A percentile compares a stretch with the other conserved stretches of the same genome.
Evolutionary conservation across 805 yeast species (phyloP).

Genomic region (Peterozyma xylosa): DNA sequence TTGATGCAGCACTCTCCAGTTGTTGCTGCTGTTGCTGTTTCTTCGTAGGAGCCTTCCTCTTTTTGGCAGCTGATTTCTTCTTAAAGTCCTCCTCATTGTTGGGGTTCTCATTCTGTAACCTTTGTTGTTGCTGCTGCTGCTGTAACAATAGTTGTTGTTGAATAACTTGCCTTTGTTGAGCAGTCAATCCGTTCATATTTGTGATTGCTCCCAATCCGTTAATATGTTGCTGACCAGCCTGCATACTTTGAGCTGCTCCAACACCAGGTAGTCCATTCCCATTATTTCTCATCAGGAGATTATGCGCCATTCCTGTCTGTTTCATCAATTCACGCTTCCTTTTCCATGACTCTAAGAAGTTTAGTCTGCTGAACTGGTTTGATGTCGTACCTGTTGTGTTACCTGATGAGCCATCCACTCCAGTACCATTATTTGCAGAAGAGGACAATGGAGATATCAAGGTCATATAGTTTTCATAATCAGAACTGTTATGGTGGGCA

Average conservation of each 20-base stretch:
- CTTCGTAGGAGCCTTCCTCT: constrained; percentile 8
- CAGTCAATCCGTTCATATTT: constrained; percentile 6
- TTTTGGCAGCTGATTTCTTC: constrained; percentile 6
- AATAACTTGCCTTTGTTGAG: constrained; percentile 8
- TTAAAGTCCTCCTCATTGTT: background rate
- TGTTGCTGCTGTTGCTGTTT: constrained; percentile 8
- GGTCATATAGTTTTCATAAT: constrained; percentile 87
- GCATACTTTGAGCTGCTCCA: background rate
- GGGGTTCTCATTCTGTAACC: background rate
- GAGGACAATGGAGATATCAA: constrained; percentile 43
- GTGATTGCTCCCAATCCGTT: constrained; percentile 3
- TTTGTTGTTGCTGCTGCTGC: constrained; percentile 6
- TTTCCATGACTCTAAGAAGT: constrained; percentile 84
- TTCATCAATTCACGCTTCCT: constrained; percentile 52
- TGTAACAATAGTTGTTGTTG: constrained; percentile 9
- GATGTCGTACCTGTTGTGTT: constrained; percentile 32
- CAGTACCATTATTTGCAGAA: constrained; percentile 24
- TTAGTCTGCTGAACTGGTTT: constrained; percentile 73
- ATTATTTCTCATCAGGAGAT: constrained; percentile 8
- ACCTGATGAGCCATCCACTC: constrained; percentile 22
- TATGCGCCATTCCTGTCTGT: constrained; percentile 29
- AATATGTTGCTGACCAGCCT: background rate
- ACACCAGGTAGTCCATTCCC: constrained; percentile 1
- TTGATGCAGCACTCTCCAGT: constrained; percentile 5
- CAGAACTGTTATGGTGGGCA: constrained; percentile 64